phyloP scores from a whole-genome alignment of 108 stramenopile species.

The Fragilaria crotonensis region DNA sequence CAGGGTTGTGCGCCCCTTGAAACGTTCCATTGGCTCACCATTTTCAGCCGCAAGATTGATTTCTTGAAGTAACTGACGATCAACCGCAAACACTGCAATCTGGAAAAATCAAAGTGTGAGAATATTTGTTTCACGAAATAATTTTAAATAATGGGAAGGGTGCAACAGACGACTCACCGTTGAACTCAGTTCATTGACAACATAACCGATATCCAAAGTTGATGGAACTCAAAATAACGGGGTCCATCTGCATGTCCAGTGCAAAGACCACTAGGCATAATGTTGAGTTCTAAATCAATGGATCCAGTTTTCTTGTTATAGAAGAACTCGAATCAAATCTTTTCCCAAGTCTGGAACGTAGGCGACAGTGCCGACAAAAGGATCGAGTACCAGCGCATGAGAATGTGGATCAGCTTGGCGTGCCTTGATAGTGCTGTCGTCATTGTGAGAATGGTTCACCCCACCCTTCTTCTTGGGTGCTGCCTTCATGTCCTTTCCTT shows the following conservation, averaged over 20 bases:
- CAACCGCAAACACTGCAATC: constrained; percentile 82
- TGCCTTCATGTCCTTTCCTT: constrained; percentile 58
- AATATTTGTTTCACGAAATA: no score
- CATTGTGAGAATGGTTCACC: constrained; percentile 83
- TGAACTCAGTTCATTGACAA: constrained; percentile 86
- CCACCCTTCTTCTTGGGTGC: constrained; percentile 57
- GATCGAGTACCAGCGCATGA: constrained; percentile 92
- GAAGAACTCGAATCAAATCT: constrained; percentile 71
- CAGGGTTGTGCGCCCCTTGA: constrained; percentile 70
- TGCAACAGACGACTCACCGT: constrained; percentile 41
- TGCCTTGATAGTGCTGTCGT: constrained; percentile 67
- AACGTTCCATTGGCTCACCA: constrained; percentile 58
- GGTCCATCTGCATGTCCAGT: constrained; percentile 88
- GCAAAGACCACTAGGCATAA: constrained; percentile 69
- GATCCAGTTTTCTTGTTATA: constrained; percentile 55
- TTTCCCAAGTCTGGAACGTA: constrained; percentile 91
- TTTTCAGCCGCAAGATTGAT: constrained; percentile 47
- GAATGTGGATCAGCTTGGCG: constrained; percentile 94
- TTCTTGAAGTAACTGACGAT: constrained; percentile 58
- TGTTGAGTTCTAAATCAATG: constrained; percentile 58
- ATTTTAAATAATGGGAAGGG: constrained; percentile 1
- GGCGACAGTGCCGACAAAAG: constrained; percentile 79
- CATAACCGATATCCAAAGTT: constrained; percentile 73
- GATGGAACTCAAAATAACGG: constrained; percentile 88
- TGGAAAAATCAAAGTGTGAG: no score